Evolutionary conservation across 2,329 filamentous ascomycete genomes (phyloP), one percentile per base, ranked within the genome.

Genomic region (Fusarium sp.): DNA sequence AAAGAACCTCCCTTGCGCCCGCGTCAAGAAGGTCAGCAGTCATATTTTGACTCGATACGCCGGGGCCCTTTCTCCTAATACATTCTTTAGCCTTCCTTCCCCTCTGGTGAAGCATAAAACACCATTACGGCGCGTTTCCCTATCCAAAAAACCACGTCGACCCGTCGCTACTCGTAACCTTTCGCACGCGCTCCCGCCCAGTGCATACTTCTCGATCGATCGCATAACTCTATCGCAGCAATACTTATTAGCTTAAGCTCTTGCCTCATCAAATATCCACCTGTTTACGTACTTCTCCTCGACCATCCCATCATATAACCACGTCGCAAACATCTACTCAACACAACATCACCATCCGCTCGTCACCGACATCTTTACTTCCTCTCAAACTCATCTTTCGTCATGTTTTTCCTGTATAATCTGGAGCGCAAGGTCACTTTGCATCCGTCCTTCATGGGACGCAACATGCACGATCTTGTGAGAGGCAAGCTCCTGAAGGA

Each of bases 391-490:
- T 32, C 50, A 44, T 40, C 19, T 47, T 57, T 59, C 67, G 60
- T 48, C 74, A 99, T 99, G 96, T 99, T 98, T 82, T 99, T 99
- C 84, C 92, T 99, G 70, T 93, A 97, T 82, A 95, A 97, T 78
- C 91, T 98, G 81, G 94, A 97, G 83, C 94, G 95, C 78, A 91
- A 93, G 77, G 94, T 98, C 75, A 94, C 93, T 73, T 88, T 99
- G 76, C 96, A 99, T 78, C 96, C 96, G 28, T 98, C 95, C 14
- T 99, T 96, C 83, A 98, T 99, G 78, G 94, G 94, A 60, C 91
- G 93, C 67, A 93, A 96, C 77, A 96, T 97, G 84, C 91, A 95
- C 74, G 92, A 96, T 72, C 90, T 97, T 74, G 92, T 99, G 40
- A 95, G 92, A 51, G 91, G 92, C 72, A 94, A 95, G 80, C 89